Evolutionary conservation across 1,139 yeast species (phyloP), one percentile per base, ranked within the genome.

Genomic region (Pichia sp.): DNA sequence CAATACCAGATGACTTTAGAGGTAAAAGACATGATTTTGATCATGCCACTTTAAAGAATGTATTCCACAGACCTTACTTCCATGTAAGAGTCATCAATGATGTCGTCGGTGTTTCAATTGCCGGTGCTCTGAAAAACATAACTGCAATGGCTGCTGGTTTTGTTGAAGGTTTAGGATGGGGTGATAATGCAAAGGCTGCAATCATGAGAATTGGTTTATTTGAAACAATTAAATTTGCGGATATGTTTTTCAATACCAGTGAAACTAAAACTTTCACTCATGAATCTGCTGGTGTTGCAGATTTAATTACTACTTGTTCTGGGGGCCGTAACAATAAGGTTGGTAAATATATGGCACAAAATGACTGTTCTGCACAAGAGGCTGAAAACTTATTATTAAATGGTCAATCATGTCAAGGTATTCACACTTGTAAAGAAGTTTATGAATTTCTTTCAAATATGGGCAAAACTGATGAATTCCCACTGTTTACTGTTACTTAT

Each of bases 131-230:
- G 69, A 91, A 91, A 74, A 91, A 91, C 72, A 90, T 91, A 42
- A 88, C 90, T 60, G 97, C 97, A 50, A 77, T 88, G 65, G 90
- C 95, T 53, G 96, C 95, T 53, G 98, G 97, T 51, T 87, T 90
- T 67, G 96, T 90, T 56, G 96, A 88, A 72, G 97, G 97, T 62
- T 79, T 86, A 56, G 96, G 96, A 53, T 91, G 98, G 97, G 98
- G 98, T 68, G 96, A 89, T 73, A 91, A 91, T 67, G 96, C 98
- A 61, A 88, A 90, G 72, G 87, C 96, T 49, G 97, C 97, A 49
- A 81, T 91, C 63, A 89, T 90, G 91, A 83, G 98, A 74, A 83
- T 95, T 61, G 98, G 98, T 48, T 72, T 91, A 54, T 77, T 84
- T 64, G 98, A 91, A 73, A 88, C 84, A 72, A 85, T 89, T 68